Evolutionary conservation across 139 green algal genomes (phyloP), one percentile per base, ranked within the genome.

Genomic region (Asterochloris sp.): DNA sequence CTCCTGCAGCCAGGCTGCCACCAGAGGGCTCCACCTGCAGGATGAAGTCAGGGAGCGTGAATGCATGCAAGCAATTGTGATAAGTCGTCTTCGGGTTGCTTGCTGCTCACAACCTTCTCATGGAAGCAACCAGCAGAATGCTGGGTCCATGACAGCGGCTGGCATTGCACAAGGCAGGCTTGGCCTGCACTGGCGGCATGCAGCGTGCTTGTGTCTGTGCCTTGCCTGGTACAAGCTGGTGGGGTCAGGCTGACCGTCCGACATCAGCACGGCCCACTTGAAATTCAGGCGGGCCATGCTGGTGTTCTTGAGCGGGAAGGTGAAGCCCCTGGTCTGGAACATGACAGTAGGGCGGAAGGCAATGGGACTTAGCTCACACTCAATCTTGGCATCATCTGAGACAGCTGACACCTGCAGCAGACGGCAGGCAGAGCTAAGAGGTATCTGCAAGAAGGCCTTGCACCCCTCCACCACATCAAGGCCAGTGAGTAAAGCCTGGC

Each of bases 321-420:
- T 83, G 91, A 91, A 94, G 26, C 78, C 73, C 27, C 93, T 88
- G 16, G 87, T 89, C 84, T 96, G 93, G 87, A 95, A 95, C 93
- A 97, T 97, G 90, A 95, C 94, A 60, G 93, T 97, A 12, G 89
- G 84, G 78, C 84, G 83, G 91, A 96, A 97, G 27, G 85, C 64
- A 81, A 97, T 91, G 63, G 76, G 78, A 47, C 82, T 77, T 0
- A 62, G 54, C 47, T 91, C 90, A 82, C 87, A 94, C 54, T 87
- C 86, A 76, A 90, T 92, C 10, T 75, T 64, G 1, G 86, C 79
- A n/a, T 89, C 90, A 86, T 95, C 91, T 0, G 86, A 83, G 17
- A 86, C 83, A 0, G 88, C 90, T 81, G 85, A 76, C 73, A 93
- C 87, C 85, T 90, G 82, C 47, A 81, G 64, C 11, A 12, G 19